These are phyloP conservation scores for Phoma herbarum DNA, from an alignment of 2,329 filamentous ascomycete species.

Conservation along the genomic window DNA sequence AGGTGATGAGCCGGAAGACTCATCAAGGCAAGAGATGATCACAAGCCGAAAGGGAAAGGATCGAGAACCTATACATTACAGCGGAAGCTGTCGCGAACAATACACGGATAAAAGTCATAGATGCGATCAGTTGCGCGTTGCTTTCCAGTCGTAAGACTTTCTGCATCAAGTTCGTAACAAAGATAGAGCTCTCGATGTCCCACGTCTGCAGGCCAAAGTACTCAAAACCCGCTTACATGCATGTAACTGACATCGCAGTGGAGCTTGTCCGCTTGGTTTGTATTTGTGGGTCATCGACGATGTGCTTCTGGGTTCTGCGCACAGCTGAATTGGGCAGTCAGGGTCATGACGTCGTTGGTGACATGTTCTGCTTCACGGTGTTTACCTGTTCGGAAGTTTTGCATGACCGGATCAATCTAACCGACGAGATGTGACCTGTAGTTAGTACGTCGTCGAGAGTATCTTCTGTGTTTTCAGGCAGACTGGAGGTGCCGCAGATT, in stretches of 20 bases:
- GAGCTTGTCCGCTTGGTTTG: not conserved
- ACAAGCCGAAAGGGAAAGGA: not conserved
- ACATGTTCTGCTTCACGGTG: not conserved
- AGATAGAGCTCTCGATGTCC: not conserved
- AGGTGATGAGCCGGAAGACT: not conserved
- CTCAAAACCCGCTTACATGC: not conserved
- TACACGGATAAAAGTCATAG: not conserved
- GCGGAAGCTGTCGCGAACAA: not conserved
- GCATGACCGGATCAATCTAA: not conserved
- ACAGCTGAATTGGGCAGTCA: not conserved
- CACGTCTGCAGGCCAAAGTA: not conserved
- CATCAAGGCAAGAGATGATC: not conserved
- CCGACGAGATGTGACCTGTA: not conserved
- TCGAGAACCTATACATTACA: not conserved
- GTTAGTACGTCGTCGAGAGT: not conserved
- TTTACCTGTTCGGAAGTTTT: not conserved
- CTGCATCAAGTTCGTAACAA: not conserved
- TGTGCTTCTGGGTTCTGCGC: not conserved
- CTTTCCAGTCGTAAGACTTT: not conserved
- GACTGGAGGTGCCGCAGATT: constrained; percentile 8
- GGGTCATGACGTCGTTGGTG: not conserved
- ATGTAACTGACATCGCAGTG: not conserved
- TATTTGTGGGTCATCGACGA: not conserved
- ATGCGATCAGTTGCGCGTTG: not conserved
- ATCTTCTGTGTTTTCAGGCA: not conserved